Evolutionary conservation across 257 asterid species (phyloP), one percentile per base, ranked within the genome.

Genomic region (Vinca minor): DNA sequence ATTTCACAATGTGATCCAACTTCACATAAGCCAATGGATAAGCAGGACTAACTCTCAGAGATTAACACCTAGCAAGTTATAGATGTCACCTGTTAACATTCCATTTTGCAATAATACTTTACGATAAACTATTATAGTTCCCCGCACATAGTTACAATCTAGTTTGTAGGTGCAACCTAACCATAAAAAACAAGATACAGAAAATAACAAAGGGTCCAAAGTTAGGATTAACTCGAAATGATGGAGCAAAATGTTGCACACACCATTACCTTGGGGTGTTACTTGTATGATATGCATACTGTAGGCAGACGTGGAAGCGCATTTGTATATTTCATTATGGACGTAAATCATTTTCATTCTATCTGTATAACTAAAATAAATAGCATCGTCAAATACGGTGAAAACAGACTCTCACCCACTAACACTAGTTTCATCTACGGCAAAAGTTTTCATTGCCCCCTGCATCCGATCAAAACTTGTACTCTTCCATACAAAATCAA

Each of bases 381-480:
- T 14, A 54, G 39, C 20, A 15, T 15, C 15, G 29, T 13, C 39
- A 10, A 18, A 42, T 23, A 18, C 41, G 29, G 23, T 34, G 15
- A 53, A 36, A 55, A 15, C 23, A 48, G 62, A 34, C 35, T 82
- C 97, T 70, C 60, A 90, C 99, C 99, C 99, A 74, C 99, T 93
- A 72, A 90, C 97, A 82, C 97, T 93, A 48, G 99, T 93, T 69
- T 93, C 99, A 76, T 93, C 99, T 55, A 93, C 96, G 4, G 91
- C 97, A 89, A 93, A 93, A n/a, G 88, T 87, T 81, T 93, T 93
- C 97, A 93, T 87, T 60, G 99, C 97, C 47, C 90, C 87, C 81
- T 93, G 99, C 97, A 89, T 90, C 76, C 97, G 89, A 71, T 93
- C 99, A 79, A 93, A 93, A 80, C 97, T 93, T 31, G 99, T 93